Base-by-base conservation (phyloP, 2,329 filamentous ascomycete species). In the Alternaria sp. region DNA sequence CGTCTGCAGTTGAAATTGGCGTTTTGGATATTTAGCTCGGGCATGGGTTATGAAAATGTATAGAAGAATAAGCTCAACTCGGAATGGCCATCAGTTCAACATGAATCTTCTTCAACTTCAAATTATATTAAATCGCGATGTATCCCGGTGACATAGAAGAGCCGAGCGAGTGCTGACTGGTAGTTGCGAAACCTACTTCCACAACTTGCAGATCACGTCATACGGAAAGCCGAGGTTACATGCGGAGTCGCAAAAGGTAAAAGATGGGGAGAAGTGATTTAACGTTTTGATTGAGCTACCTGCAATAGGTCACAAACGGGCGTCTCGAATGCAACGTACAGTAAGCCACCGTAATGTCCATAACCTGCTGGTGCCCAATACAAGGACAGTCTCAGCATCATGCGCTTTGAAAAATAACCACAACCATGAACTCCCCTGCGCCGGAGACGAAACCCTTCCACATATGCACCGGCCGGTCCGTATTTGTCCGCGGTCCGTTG, bases 401-500 rank as follows among this genome's bases (percentile, higher is more conserved):
- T 57, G 58, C 40, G 30, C 56, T 56, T 51, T 21, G 43, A 47
- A 65, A 51, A 59, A 59, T 3, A 43, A 51, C 17, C 52, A 57
- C 36, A 59, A 40, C 61, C 57, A 52, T 57, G 32, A 65, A 67
- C 64, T 64, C 64, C 64, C 47, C 57, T 61, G 56, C 64, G 55
- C 64, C 61, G 44, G 54, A 56, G 50, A 56, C 47, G 23, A 56
- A 63, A 55, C 49, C 64, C 51, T 54, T 58, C 44, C 11, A 28
- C 46, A 44, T 13, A 49, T 40, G 28, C 36, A 40, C n/a, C 32
- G n/a, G 23, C 53, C 30, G 36, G 57, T 51, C 63, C 51, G 52
- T 49, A 23, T 44, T 28, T 46, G 40, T 28, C 30, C 53, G 44
- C 56, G 49, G 30, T 25, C 49, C 30, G 19, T 52, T 28, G 57